Evolutionary conservation across 31 red algal species (phyloP).

Genomic region (Endocladia muricata): DNA sequence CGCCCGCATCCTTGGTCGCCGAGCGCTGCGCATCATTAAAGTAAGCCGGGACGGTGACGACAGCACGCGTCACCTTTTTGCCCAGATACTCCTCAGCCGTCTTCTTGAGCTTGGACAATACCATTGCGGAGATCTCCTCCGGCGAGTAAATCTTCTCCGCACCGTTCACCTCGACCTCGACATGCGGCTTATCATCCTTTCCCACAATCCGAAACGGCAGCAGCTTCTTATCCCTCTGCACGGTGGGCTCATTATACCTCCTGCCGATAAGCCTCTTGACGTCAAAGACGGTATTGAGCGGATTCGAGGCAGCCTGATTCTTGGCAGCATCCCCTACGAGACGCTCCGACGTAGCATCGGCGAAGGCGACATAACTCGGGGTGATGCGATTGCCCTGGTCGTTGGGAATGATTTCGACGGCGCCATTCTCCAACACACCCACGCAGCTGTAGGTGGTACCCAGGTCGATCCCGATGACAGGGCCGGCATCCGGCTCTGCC

Average conservation of each 20-base stretch:
- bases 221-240: constrained; percentile 90
- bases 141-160: constrained; percentile 77
- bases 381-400: constrained; percentile 94
- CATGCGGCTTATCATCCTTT: constrained; percentile 82
- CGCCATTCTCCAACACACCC: constrained; percentile 79
- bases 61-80: constrained; percentile 69
- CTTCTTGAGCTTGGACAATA: constrained; percentile 82
- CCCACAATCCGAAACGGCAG: constrained; percentile 84
- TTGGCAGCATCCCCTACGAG: constrained; percentile 95
- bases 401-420: constrained; percentile 92
- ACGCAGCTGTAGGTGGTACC: constrained; percentile 97
- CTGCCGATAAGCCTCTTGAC: constrained; percentile 93
- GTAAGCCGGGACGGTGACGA: constrained; percentile 97
- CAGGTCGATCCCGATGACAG: constrained; percentile 96
- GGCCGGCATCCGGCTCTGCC: constrained; percentile 37
- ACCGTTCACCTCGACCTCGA: constrained; percentile 79
- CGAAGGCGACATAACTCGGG: constrained; percentile 85
- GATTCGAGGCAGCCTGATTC: constrained; percentile 91
- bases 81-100: constrained; percentile 88
- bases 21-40: constrained; percentile 94
- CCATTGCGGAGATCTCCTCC: constrained; percentile 92
- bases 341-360: constrained; percentile 55
- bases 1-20: constrained; percentile 94
- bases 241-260: constrained; percentile 78
- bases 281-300: constrained; percentile 86